Conservation (phyloP, 2,329 filamentous ascomycete species). For the Exophiala aquamarina region DNA sequence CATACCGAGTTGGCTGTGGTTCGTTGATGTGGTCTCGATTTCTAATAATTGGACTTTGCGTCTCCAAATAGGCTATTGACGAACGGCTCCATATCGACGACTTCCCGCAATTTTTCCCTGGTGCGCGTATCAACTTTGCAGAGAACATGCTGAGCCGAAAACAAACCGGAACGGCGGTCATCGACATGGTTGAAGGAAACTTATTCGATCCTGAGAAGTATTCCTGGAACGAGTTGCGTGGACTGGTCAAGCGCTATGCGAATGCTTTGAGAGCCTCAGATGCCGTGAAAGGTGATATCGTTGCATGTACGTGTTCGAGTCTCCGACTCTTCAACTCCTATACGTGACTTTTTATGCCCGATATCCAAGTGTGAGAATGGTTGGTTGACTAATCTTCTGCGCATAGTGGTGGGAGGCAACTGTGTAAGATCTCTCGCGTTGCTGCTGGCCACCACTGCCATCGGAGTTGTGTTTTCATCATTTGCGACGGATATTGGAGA, state of each 20-base stretch:
- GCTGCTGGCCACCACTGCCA: conserved; percentile 42
- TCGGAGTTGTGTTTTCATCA: conserved; percentile 46
- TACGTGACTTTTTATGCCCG: too few species aligned
- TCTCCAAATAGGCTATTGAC: conserved; percentile 34
- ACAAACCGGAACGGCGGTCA: conserved; percentile 2
- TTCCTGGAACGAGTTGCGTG: conserved; percentile 39
- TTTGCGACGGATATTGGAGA: conserved; percentile 46
- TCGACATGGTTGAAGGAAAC: conserved; percentile 32
- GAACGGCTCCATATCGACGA: conserved; percentile 35
- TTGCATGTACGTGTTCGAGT: conserved; percentile 28
- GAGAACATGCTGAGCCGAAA: conserved; percentile 20
- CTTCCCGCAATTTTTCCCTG: conserved; percentile 40
- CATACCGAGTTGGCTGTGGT: conserved; percentile 7
- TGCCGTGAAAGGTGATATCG: conserved; percentile 38
- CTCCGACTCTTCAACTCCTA: too few species aligned
- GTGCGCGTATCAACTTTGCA: conserved; percentile 38
- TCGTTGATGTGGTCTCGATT: not conserved
- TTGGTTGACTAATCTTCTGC: not conserved
- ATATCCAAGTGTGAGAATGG: too few species aligned
- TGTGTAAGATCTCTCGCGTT: conserved; percentile 32
- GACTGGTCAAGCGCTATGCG: conserved; percentile 36
- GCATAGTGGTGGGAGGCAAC: conserved; percentile 7
- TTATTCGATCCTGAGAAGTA: conserved; percentile 29
- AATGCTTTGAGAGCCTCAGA: conserved; percentile 39
- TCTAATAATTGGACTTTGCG: not conserved